These are phyloP conservation scores for Hibiscus syriacus DNA, from an alignment of 345 rosid genomes.

Conservation along the genomic window DNA sequence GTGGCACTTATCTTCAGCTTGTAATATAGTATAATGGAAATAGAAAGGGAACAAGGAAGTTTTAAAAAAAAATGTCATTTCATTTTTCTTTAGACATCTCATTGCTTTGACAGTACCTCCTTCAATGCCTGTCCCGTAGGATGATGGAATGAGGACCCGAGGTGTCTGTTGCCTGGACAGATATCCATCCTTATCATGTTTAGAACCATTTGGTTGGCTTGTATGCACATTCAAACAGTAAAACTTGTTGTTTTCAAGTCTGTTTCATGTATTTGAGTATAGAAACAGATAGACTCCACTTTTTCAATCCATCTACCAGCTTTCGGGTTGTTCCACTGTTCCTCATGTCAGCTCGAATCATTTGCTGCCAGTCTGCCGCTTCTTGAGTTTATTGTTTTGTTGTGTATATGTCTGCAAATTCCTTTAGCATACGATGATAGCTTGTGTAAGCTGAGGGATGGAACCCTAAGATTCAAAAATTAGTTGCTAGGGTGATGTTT, in stretches of 20 bases:
- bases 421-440: background rate
- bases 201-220: constrained; percentile 17
- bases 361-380: constrained; percentile 13
- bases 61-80: constrained; percentile 6
- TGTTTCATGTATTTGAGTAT: constrained; percentile 5
- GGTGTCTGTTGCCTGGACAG: constrained; percentile 23
- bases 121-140: constrained; percentile 30
- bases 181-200: constrained; percentile 24
- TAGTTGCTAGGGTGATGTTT: background rate
- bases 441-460: background rate
- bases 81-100: background rate
- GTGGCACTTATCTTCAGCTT: background rate
- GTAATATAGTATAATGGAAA: constrained; percentile 10
- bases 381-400: background rate
- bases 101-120: constrained; percentile 11
- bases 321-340: constrained; percentile 30
- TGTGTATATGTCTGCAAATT: background rate
- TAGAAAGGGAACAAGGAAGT: constrained; percentile 18
- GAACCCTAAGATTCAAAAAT: too few species aligned
- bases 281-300: constrained; percentile 8
- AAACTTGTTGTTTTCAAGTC: background rate
- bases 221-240: background rate
- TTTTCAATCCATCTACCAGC: constrained; percentile 24
- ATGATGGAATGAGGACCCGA: constrained; percentile 25
- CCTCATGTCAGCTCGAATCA: constrained; percentile 7